These are phyloP conservation scores for Pelargonium myrrhifolium DNA, from an alignment of 441 rosid species.

Conservation along the genomic window DNA sequence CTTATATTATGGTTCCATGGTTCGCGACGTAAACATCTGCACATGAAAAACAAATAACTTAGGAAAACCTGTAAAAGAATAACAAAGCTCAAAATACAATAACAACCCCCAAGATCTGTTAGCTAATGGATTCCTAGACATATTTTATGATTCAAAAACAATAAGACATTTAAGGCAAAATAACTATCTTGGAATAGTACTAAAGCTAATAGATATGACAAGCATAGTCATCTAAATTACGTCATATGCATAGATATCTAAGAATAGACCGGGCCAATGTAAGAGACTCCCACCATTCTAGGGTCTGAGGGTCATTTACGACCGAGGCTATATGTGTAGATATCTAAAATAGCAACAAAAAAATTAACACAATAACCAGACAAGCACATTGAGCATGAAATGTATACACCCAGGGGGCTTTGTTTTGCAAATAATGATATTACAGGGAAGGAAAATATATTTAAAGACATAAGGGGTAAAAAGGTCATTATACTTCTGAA, in stretches of 20 bases:
- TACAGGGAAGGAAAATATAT: background rate
- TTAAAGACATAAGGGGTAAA: background rate
- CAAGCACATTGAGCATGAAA: background rate
- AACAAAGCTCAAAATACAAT: conserved; percentile 7
- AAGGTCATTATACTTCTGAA: conserved; percentile 5
- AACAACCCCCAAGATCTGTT: conserved; percentile 7
- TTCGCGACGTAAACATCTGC: conserved; percentile 66
- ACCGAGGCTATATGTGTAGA: background rate
- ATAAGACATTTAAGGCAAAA: background rate
- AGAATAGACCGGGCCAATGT: too few species aligned
- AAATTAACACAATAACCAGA: background rate
- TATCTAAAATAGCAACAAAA: background rate
- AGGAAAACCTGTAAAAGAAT: conserved; percentile 8
- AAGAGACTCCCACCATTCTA: too few species aligned
- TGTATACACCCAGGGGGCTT: background rate
- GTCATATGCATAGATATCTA: too few species aligned
- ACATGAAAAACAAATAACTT: conserved; percentile 18
- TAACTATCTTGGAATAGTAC: background rate
- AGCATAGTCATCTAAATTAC: too few species aligned
- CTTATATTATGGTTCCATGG: conserved; percentile 66
- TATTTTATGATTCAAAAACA: background rate
- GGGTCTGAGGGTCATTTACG: too few species aligned
- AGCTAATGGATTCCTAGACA: background rate
- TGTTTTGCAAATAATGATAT: background rate
- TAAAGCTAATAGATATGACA: background rate